phyloP scores from a whole-genome alignment of 768 basidiomycete species.

The Serendipita sp. region DNA sequence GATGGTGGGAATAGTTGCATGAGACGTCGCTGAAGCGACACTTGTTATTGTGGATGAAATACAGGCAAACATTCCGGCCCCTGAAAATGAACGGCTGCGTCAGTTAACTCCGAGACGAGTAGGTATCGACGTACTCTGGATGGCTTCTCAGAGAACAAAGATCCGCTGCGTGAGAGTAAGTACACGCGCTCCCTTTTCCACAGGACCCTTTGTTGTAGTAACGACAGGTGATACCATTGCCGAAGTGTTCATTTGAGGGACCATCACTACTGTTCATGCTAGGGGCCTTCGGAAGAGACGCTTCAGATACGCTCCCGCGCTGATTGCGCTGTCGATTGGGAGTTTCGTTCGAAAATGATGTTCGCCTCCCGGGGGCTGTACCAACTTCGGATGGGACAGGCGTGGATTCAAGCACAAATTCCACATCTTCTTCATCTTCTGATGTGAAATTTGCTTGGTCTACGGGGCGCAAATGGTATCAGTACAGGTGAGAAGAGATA shows the following conservation, averaged over 20 bases:
- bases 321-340: background rate
- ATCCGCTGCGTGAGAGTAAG: conserved; percentile 6
- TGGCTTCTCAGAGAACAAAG: background rate
- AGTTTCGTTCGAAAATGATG: background rate
- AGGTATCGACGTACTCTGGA: background rate
- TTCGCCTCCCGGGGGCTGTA: background rate
- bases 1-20: conserved; percentile 1
- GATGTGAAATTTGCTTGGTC: background rate
- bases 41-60: conserved; percentile 6
- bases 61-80: conserved; percentile 7
- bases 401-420: background rate
- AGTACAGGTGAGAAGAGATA: background rate
- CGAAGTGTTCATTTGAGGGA: background rate
- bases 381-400: background rate
- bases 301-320: background rate
- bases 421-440: background rate
- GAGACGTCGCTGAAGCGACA: background rate
- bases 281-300: background rate
- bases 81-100: background rate
- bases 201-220: conserved; percentile 8
- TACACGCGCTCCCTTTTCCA: background rate
- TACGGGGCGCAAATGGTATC: background rate
- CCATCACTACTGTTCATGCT: background rate
- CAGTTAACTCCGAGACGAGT: background rate
- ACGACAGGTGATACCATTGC: conserved; percentile 6